Conservation (phyloP, 1,284 basidiomycete genomes). For the Jaminaea rosea region DNA sequence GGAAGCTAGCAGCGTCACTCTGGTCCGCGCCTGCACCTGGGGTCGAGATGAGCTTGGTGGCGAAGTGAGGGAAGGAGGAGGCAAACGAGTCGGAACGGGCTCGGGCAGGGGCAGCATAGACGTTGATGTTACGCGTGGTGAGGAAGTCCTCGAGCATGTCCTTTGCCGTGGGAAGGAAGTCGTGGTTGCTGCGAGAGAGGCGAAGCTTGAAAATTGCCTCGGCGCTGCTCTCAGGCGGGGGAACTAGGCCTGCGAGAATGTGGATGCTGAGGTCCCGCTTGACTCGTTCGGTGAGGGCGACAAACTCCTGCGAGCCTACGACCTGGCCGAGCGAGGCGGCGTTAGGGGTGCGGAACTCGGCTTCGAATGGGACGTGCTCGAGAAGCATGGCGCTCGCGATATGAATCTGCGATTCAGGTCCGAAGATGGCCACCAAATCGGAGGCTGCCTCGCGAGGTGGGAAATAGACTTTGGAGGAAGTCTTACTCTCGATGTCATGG, state of each 20-base stretch:
- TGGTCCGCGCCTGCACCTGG: constrained; percentile 16
- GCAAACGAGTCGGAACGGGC: constrained; percentile 75
- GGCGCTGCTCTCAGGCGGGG: constrained; percentile 48
- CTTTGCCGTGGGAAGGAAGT: constrained; percentile 77
- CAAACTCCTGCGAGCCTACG: constrained; percentile 69
- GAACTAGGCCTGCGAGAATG: constrained; percentile 57
- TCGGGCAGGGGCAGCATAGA: constrained; percentile 48
- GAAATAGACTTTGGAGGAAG: constrained; percentile 86
- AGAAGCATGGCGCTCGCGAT: constrained; percentile 92
- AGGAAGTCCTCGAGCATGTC: constrained; percentile 90
- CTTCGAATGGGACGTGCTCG: constrained; percentile 91
- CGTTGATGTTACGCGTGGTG: constrained; percentile 61
- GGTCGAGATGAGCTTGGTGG: constrained; percentile 66
- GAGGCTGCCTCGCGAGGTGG: constrained; percentile 90
- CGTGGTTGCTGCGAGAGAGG: constrained; percentile 66
- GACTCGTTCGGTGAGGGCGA: constrained; percentile 71
- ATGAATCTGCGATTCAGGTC: constrained; percentile 91
- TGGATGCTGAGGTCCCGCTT: constrained; percentile 89
- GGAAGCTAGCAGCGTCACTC: constrained; percentile 11
- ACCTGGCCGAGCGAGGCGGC: constrained; percentile 64
- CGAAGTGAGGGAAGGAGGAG: constrained; percentile 91
- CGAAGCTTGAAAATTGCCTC: constrained; percentile 85
- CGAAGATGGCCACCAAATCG: constrained; percentile 83
- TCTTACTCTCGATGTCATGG: constrained; percentile 91
- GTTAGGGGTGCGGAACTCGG: constrained; percentile 82